A percentile compares a stretch with the other conserved stretches of the same genome.
phyloP scores from a whole-genome alignment of 192 early-diverging fungal species.

The Backusella luteola region DNA sequence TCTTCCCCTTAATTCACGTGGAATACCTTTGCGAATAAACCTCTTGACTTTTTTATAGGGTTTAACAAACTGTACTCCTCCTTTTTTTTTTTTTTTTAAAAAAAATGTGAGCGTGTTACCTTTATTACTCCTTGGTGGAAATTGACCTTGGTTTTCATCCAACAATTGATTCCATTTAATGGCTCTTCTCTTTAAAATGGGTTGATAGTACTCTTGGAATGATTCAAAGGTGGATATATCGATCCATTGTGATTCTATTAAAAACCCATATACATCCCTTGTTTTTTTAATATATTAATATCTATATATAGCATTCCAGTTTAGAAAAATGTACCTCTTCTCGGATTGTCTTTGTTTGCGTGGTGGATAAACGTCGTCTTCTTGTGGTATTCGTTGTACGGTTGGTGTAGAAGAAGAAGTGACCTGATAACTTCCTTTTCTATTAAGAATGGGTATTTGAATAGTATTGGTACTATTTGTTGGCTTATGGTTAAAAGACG shows the following conservation, averaged over 20 bases:
- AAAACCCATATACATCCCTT: slow-evolving; percentile 63
- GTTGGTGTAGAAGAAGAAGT: background rate
- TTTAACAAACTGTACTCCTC: background rate
- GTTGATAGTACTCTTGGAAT: slow-evolving; percentile 52
- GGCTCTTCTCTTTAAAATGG: slow-evolving; percentile 47
- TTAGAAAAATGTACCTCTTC: background rate
- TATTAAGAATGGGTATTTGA: background rate
- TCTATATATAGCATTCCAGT: background rate
- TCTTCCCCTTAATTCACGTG: slow-evolving; percentile 59
- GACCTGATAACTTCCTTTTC: background rate
- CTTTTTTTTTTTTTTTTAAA: background rate
- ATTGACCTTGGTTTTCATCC: slow-evolving; percentile 46
- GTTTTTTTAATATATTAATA: background rate
- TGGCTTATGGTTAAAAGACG: slow-evolving; percentile 7
- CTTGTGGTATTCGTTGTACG: background rate
- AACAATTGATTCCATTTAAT: slow-evolving; percentile 56
- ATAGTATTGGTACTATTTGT: background rate
- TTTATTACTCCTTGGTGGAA: slow-evolving; percentile 49
- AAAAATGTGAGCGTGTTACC: slow-evolving; percentile 25
- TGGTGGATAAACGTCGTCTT: slow-evolving; percentile 10
- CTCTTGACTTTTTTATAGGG: slow-evolving; percentile 54
- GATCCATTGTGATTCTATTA: slow-evolving; percentile 52
- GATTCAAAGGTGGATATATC: slow-evolving; percentile 46
- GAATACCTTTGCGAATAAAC: slow-evolving; percentile 79
- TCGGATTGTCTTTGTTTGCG: slow-evolving; percentile 1